Evolutionary conservation across 2,329 filamentous ascomycete species (phyloP).

Genomic region (Cytospora piceae): DNA sequence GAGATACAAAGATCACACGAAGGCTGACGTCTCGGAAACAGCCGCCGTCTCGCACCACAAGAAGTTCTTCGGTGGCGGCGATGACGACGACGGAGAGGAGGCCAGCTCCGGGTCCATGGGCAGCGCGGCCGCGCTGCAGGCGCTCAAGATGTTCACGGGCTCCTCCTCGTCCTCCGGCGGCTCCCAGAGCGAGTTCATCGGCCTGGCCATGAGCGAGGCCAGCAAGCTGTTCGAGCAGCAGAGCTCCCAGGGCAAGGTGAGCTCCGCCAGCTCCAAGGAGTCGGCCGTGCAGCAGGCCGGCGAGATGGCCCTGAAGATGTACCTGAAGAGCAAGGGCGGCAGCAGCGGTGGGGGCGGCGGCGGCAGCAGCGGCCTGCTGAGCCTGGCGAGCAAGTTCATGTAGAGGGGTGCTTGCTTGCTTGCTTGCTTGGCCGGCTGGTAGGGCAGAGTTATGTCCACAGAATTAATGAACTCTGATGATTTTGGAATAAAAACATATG

Average conservation of each 20-base stretch:
- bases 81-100: conserved; percentile 49
- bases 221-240: conserved; percentile 72
- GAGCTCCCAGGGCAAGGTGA: conserved; percentile 55
- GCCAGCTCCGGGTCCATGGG: conserved; percentile 62
- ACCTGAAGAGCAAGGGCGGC: conserved; percentile 70
- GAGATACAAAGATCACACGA: neutral
- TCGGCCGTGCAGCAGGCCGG: conserved; percentile 77
- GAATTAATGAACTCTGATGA: neutral
- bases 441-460: neutral
- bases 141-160: conserved; percentile 76
- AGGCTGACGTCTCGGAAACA: conserved; percentile 33
- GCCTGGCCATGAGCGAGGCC: conserved; percentile 85
- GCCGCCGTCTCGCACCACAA: conserved; percentile 77
- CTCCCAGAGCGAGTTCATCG: conserved; percentile 77
- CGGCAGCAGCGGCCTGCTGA: conserved; percentile 45
- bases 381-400: conserved; percentile 54
- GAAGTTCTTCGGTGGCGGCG: conserved; percentile 65
- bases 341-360: conserved; percentile 49
- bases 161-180: conserved; percentile 41
- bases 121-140: conserved; percentile 77
- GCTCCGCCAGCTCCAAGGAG: conserved; percentile 73
- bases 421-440: neutral
- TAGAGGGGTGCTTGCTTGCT: conserved; percentile 24
- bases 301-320: conserved; percentile 89
- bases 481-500: neutral